Evolutionary conservation across 106 monocot species (phyloP).

Genomic region (Acorus gramineus): DNA sequence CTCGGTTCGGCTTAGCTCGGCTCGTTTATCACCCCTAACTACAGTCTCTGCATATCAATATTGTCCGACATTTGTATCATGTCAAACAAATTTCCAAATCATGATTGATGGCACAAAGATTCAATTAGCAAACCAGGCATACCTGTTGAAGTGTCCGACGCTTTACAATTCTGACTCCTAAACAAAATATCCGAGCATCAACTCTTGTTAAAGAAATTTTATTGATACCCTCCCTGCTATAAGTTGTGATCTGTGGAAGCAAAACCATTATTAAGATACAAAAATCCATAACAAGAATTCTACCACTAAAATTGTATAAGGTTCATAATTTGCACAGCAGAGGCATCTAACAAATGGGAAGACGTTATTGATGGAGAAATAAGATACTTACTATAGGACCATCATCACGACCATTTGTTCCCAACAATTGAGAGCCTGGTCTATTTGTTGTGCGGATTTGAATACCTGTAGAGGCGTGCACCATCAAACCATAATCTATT

Average conservation of each 20-base stretch:
- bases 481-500: too few relatives aligned
- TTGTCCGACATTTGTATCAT: too few relatives aligned
- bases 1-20: too few relatives aligned
- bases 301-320: too few relatives aligned
- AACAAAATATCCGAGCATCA: slow-evolving; percentile 47
- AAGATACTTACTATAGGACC: slow-evolving; percentile 37
- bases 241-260: slow-evolving; percentile 41
- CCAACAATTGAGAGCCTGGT: slow-evolving; percentile 30
- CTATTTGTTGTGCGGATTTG: slow-evolving; percentile 23
- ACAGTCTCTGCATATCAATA: too few relatives aligned
- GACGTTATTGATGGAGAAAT: not conserved
- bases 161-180: slow-evolving; percentile 53
- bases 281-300: too few relatives aligned
- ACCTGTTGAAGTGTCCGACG: slow-evolving; percentile 62
- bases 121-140: not conserved
- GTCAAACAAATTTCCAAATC: too few relatives aligned
- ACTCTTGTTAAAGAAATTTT: slow-evolving; percentile 35
- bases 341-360: not conserved
- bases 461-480: slow-evolving; percentile 27
- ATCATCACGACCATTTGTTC: slow-evolving; percentile 54
- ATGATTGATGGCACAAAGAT: too few relatives aligned
- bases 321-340: too few relatives aligned
- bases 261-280: too few relatives aligned
- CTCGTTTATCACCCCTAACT: too few relatives aligned
- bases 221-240: slow-evolving; percentile 50